phyloP scores from a whole-genome alignment of 352 stramenopile genomes.

The Phytopythium delawarense region DNA sequence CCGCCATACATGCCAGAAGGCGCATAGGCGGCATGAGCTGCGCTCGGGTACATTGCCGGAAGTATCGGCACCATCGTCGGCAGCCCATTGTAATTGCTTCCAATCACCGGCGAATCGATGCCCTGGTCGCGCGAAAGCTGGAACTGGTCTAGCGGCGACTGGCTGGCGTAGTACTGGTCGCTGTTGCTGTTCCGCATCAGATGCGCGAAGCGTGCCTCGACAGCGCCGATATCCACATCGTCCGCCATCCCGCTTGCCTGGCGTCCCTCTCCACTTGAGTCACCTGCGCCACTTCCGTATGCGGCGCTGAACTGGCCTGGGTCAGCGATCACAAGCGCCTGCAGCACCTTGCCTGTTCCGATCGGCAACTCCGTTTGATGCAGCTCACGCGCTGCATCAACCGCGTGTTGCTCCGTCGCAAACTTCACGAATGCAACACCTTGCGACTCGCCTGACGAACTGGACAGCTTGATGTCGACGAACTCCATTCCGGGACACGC shows the following conservation, averaged over 20 bases:
- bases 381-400: conserved; percentile 41
- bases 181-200: conserved; percentile 54
- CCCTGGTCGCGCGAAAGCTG: not conserved
- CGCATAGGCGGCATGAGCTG: conserved; percentile 4
- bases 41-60: conserved; percentile 8
- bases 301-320: conserved; percentile 63
- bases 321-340: conserved; percentile 65
- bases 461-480: conserved; percentile 76
- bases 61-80: conserved; percentile 7
- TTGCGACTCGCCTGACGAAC: conserved; percentile 55
- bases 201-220: conserved; percentile 78
- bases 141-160: conserved; percentile 3
- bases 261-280: not conserved
- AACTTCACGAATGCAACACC: conserved; percentile 80
- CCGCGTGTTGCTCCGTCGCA: conserved; percentile 37
- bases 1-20: conserved; percentile 12
- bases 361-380: conserved; percentile 58
- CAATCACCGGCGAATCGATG: not conserved
- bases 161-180: conserved; percentile 26
- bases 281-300: conserved; percentile 19
- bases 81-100: not conserved
- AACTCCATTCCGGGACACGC: conserved; percentile 69
- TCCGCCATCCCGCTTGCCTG: conserved; percentile 20
- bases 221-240: conserved; percentile 63
- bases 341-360: conserved; percentile 44